Evolutionary conservation across 306 rosid species (phyloP).

Genomic region (Dalbergia cochinchinensis): DNA sequence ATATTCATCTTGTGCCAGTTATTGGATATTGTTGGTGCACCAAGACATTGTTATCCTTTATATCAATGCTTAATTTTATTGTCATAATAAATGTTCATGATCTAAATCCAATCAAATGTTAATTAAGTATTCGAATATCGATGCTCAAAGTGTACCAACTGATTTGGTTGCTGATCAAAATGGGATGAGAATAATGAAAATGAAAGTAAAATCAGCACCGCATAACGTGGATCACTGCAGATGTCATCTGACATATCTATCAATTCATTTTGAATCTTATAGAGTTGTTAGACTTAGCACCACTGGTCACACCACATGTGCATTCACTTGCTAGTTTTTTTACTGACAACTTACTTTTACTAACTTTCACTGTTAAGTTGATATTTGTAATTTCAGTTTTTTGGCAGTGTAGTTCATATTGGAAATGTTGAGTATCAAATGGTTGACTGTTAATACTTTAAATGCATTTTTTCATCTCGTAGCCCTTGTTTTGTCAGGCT

Average conservation of each 20-base stretch:
- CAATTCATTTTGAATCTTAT: conserved; percentile 1
- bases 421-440: conserved; percentile 13
- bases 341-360: not conserved
- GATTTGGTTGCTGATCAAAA: conserved; percentile 12
- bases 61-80: not conserved
- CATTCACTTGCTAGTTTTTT: not conserved
- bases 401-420: conserved; percentile 22
- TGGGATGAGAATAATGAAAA: not conserved
- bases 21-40: conserved; percentile 4
- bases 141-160: conserved; percentile 16
- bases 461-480: conserved; percentile 13
- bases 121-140: conserved; percentile 18
- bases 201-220: conserved; percentile 5
- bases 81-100: not conserved
- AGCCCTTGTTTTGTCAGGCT: conserved; percentile 58
- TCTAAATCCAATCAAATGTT: conserved; percentile 12
- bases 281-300: not conserved
- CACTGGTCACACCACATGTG: not conserved
- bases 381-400: not conserved
- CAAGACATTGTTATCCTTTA: not conserved
- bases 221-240: conserved; percentile 8
- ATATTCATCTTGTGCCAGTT: not conserved
- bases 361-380: conserved; percentile 24
- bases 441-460: conserved; percentile 15
- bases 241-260: conserved; percentile 5